Percentiles rank a stretch among this genome's conserved stretches.
phyloP scores from a whole-genome alignment of 1,284 basidiomycete species.

The Marasmius fiardii region DNA sequence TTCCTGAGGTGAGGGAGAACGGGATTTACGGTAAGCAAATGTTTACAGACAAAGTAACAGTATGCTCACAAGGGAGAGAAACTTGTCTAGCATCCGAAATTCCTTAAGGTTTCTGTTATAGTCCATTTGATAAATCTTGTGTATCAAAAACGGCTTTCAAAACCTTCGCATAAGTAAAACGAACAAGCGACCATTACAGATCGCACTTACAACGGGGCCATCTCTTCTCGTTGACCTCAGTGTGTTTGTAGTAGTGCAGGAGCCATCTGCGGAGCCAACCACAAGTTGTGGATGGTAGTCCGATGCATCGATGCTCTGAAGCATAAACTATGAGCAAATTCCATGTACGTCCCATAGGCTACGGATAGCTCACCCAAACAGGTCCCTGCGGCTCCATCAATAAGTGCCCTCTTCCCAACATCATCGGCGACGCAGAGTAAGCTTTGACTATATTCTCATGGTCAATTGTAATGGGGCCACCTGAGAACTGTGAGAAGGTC shows the following conservation, averaged over 20 bases:
- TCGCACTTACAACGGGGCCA: slow-evolving; percentile 55
- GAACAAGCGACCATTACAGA: slow-evolving; percentile 1
- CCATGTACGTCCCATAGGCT: not conserved
- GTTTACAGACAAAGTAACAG: not conserved
- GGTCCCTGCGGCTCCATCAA: slow-evolving; percentile 73
- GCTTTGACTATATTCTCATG: slow-evolving; percentile 76
- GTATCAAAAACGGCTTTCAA: slow-evolving; percentile 67
- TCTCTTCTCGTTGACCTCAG: slow-evolving; percentile 66
- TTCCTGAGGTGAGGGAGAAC: slow-evolving; percentile 37
- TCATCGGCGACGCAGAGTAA: slow-evolving; percentile 65
- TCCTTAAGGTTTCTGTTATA: slow-evolving; percentile 70
- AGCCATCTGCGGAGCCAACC: slow-evolving; percentile 79
- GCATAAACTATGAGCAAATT: not conserved
- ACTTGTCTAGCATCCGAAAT: slow-evolving; percentile 82
- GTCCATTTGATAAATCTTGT: slow-evolving; percentile 85
- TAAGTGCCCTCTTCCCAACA: slow-evolving; percentile 71
- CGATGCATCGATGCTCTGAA: slow-evolving; percentile 68
- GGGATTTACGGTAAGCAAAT: not conserved
- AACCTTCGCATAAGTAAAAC: not conserved
- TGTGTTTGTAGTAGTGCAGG: slow-evolving; percentile 68
- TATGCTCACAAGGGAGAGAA: slow-evolving; percentile 63
- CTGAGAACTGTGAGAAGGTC: slow-evolving; percentile 60
- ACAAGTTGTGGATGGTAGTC: slow-evolving; percentile 87
- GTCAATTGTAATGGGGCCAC: slow-evolving; percentile 70
- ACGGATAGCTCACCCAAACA: slow-evolving; percentile 61